phyloP scores from a whole-genome alignment of 2,329 filamentous ascomycete species.

The Zasmidium citrigriseum region DNA sequence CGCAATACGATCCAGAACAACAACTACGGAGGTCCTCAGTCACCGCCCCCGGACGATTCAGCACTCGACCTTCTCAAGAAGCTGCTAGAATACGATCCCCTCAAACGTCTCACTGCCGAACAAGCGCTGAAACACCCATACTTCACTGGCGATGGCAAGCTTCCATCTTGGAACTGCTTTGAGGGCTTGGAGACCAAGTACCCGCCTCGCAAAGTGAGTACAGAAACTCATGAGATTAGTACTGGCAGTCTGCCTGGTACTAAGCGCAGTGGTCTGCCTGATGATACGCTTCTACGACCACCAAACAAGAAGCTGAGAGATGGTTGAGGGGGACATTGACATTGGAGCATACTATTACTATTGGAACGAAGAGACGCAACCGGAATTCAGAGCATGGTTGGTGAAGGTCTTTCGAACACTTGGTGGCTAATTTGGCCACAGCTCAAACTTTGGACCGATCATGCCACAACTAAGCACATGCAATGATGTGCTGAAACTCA shows the following conservation, averaged over 20 bases:
- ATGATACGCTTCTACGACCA: slow-evolving; percentile 69
- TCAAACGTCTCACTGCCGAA: slow-evolving; percentile 82
- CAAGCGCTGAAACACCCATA: slow-evolving; percentile 89
- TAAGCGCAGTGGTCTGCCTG: slow-evolving; percentile 81
- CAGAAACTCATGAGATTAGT: slow-evolving; percentile 92
- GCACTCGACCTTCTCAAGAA: slow-evolving; percentile 74
- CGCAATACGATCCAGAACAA: slow-evolving; percentile 50
- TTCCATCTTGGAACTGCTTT: slow-evolving; percentile 79
- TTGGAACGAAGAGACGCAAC: too few species aligned
- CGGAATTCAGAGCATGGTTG: too few species aligned
- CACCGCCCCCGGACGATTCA: slow-evolving; percentile 61
- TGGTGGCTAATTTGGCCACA: too few species aligned
- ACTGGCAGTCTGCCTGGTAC: slow-evolving; percentile 86
- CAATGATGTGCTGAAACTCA: too few species aligned
- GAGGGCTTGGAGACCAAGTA: slow-evolving; percentile 87
- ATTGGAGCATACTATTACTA: too few species aligned
- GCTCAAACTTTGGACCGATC: too few species aligned
- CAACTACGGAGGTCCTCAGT: slow-evolving; percentile 41
- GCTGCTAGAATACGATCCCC: slow-evolving; percentile 89
- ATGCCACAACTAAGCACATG: too few species aligned
- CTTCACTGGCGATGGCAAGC: slow-evolving; percentile 57
- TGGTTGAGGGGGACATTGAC: slow-evolving; percentile 40
- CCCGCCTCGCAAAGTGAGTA: slow-evolving; percentile 87
- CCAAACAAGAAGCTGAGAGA: slow-evolving; percentile 57
- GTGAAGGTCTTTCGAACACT: too few species aligned